Percentiles rank a stretch among this genome's conserved stretches.
phyloP scores from a whole-genome alignment of 768 basidiomycete genomes.

The Mycena olivaceomarginata region DNA sequence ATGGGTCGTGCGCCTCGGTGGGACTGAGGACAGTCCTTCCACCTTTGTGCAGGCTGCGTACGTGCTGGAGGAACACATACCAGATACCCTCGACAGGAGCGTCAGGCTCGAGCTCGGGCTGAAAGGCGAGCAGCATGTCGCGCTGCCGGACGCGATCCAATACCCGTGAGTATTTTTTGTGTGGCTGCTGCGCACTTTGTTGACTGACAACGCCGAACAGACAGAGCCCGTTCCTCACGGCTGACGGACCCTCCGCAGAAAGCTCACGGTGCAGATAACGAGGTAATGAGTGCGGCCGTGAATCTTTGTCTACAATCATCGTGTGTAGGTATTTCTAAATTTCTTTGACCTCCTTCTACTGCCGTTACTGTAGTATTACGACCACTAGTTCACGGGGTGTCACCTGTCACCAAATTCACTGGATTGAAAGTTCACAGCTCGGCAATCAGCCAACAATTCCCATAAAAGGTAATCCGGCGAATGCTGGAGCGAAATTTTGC shows the following conservation, averaged over 20 bases:
- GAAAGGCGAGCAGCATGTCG: constrained; percentile 31
- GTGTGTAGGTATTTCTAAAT: not conserved
- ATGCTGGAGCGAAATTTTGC: too few species aligned
- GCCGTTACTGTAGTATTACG: too few species aligned
- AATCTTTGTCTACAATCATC: not conserved
- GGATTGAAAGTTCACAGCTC: too few species aligned
- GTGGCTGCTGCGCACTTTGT: not conserved
- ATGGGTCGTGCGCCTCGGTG: constrained; percentile 34
- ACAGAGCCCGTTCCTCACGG: constrained; percentile 40
- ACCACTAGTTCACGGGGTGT: too few species aligned
- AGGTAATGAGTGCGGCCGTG: not conserved
- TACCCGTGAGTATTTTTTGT: constrained; percentile 38
- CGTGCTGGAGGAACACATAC: constrained; percentile 1
- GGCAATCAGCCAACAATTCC: too few species aligned
- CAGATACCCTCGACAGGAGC: constrained; percentile 2
- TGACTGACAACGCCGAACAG: constrained; percentile 11
- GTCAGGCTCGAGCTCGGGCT: constrained; percentile 30
- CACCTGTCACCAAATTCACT: too few species aligned
- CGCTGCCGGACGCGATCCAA: constrained; percentile 39
- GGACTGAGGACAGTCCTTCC: constrained; percentile 27
- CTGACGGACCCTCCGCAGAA: constrained; percentile 36
- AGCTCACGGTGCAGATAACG: constrained; percentile 36
- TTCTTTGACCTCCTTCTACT: not conserved
- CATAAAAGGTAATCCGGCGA: too few species aligned
- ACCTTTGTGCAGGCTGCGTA: constrained; percentile 15